Percentiles rank a stretch among this genome's conserved stretches.
Conservation (phyloP, 306 rosid genomes). For the Corylus heterophylla region DNA sequence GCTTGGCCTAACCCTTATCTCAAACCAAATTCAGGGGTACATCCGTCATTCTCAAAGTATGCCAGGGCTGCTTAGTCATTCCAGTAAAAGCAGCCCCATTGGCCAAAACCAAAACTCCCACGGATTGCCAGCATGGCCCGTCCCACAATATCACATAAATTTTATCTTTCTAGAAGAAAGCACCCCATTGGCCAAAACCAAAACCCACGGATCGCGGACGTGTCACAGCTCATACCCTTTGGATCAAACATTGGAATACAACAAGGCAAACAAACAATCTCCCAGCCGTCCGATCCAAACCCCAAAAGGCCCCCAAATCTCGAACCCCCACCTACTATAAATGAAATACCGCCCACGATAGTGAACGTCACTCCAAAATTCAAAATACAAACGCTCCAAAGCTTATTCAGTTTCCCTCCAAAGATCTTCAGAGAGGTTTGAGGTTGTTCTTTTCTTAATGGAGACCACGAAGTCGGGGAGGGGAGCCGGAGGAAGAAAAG, state of each 20-base stretch:
- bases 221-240: background rate
- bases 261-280: background rate
- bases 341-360: constrained; percentile 1
- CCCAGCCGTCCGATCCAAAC: constrained; percentile 7
- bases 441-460: constrained; percentile 28
- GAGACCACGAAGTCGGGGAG: constrained; percentile 32
- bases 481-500: constrained; percentile 62
- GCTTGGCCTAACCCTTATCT: no score
- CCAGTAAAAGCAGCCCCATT: no score
- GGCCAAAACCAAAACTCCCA: no score
- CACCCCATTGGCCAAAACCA: background rate
- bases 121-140: no score
- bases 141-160: no score
- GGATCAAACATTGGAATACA: background rate
- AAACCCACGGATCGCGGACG: constrained; percentile 40
- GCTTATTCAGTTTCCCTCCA: constrained; percentile 13
- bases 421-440: background rate
- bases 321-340: background rate
- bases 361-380: background rate
- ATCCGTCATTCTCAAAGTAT: no score
- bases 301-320: background rate
- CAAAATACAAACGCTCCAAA: no score
- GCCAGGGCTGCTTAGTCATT: no score
- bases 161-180: background rate
- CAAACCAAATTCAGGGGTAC: no score